These are phyloP conservation scores for Tolypocladium nubicola DNA, from an alignment of 2,329 filamentous ascomycete genomes.

Conservation along the genomic window DNA sequence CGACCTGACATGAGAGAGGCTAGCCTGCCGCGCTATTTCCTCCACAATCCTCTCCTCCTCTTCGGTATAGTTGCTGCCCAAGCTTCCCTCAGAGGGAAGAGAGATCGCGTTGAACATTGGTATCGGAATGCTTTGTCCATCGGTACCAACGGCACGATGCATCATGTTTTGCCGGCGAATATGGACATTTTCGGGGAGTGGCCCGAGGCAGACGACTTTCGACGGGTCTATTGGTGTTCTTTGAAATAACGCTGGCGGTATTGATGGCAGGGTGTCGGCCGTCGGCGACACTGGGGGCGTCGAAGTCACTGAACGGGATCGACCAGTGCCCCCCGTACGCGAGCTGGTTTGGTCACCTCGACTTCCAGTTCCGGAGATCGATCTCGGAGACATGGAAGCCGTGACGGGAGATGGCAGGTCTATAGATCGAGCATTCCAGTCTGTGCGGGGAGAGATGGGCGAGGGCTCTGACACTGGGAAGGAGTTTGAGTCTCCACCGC, in stretches of 20 bases:
- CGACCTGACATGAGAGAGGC: constrained; percentile 4
- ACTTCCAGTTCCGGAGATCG: constrained; percentile 10
- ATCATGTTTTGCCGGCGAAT: constrained; percentile 11
- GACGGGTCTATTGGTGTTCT: constrained; percentile 40
- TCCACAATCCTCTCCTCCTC: constrained; percentile 33
- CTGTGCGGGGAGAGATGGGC: constrained; percentile 35
- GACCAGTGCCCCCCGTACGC: not conserved
- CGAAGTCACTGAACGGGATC: constrained; percentile 5
- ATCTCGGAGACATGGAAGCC: constrained; percentile 15
- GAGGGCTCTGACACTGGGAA: constrained; percentile 34
- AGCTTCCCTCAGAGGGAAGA: constrained; percentile 21
- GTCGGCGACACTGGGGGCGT: not conserved
- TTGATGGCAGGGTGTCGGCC: not conserved
- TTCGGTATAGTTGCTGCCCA: constrained; percentile 48
- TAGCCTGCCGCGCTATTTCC: constrained; percentile 15
- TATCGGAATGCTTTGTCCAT: constrained; percentile 1
- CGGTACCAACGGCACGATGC: constrained; percentile 4
- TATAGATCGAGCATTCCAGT: constrained; percentile 26
- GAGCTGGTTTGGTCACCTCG: constrained; percentile 2
- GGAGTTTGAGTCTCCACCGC: constrained; percentile 17
- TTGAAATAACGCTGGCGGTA: constrained; percentile 21
- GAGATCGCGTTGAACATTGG: constrained; percentile 4
- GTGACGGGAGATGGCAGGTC: constrained; percentile 33
- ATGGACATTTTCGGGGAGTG: constrained; percentile 37
- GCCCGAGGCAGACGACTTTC: constrained; percentile 43